phyloP scores from a whole-genome alignment of 805 yeast genomes.

The Nakazawaea molendinolei region DNA sequence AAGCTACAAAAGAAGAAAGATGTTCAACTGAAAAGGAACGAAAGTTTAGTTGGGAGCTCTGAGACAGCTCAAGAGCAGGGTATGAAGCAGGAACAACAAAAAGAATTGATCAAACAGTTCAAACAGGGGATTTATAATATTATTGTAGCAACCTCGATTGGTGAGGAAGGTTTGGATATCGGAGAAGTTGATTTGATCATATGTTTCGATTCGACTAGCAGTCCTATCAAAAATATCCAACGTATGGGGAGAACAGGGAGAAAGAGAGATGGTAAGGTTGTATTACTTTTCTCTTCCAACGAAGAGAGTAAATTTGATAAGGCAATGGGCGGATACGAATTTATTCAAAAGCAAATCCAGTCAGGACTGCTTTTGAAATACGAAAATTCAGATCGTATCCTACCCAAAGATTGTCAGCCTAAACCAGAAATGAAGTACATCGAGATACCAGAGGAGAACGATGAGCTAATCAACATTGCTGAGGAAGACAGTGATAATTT shows the following conservation, averaged over 20 bases:
- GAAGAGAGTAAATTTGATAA: slow-evolving; percentile 76
- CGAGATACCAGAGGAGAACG: slow-evolving; percentile 66
- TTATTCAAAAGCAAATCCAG: slow-evolving; percentile 65
- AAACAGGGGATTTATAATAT: slow-evolving; percentile 69
- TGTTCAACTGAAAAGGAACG: slow-evolving; percentile 13
- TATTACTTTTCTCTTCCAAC: slow-evolving; percentile 65
- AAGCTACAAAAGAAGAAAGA: slow-evolving; percentile 14
- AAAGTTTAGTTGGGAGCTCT: slow-evolving; percentile 47
- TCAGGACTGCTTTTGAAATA: slow-evolving; percentile 36
- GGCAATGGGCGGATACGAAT: slow-evolving; percentile 78
- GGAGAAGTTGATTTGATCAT: slow-evolving; percentile 95
- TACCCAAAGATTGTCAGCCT: slow-evolving; percentile 57
- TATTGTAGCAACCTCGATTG: slow-evolving; percentile 92
- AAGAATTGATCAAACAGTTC: slow-evolving; percentile 68
- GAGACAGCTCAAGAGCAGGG: slow-evolving; percentile 75
- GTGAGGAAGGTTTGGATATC: slow-evolving; percentile 97
- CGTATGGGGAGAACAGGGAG: slow-evolving; percentile 99
- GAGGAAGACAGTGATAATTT: slow-evolving; percentile 56
- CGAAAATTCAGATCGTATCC: slow-evolving; percentile 52
- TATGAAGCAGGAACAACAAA: slow-evolving; percentile 87
- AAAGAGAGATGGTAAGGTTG: slow-evolving; percentile 79
- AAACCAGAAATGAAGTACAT: slow-evolving; percentile 48
- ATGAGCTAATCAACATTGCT: slow-evolving; percentile 38
- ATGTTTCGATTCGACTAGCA: slow-evolving; percentile 87
- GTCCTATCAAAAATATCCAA: slow-evolving; percentile 90